phyloP scores from a whole-genome alignment of 495 filamentous ascomycete species.

The Neurospora intermedia region DNA sequence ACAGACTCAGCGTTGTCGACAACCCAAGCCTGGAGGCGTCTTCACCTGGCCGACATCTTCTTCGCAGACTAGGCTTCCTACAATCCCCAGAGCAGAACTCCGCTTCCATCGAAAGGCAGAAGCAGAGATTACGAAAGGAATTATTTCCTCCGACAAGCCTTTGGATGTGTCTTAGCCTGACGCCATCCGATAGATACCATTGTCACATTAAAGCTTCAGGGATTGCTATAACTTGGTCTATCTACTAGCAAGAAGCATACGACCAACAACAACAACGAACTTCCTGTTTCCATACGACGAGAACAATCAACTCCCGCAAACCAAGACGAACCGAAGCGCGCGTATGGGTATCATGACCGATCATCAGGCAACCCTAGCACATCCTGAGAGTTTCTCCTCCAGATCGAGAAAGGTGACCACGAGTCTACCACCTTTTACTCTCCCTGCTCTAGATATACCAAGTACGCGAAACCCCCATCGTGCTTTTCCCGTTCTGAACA shows the following conservation, averaged over 20 bases:
- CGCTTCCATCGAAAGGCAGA: neutral
- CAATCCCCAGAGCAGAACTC: neutral
- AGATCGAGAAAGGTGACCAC: conserved; percentile 48
- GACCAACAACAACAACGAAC: neutral
- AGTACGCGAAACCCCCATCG: conserved; percentile 30
- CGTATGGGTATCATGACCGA: neutral
- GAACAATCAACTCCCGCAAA: neutral
- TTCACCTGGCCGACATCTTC: neutral
- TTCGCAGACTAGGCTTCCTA: neutral
- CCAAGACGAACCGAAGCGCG: neutral
- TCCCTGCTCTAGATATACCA: conserved; percentile 44
- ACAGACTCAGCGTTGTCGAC: neutral
- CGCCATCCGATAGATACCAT: neutral
- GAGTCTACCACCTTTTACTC: conserved; percentile 45
- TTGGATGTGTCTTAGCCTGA: neutral
- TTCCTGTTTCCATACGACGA: neutral
- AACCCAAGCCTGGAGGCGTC: neutral
- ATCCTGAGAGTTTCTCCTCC: conserved; percentile 21
- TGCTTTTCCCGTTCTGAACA: conserved; percentile 10
- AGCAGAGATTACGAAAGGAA: neutral
- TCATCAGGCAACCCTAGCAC: neutral
- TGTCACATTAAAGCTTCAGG: neutral
- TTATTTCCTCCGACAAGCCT: neutral
- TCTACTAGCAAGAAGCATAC: neutral
- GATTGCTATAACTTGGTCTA: neutral